Evolutionary conservation across 2,329 filamentous ascomycete species (phyloP), one percentile per base, ranked within the genome.

Genomic region (Clonostachys byssicola): DNA sequence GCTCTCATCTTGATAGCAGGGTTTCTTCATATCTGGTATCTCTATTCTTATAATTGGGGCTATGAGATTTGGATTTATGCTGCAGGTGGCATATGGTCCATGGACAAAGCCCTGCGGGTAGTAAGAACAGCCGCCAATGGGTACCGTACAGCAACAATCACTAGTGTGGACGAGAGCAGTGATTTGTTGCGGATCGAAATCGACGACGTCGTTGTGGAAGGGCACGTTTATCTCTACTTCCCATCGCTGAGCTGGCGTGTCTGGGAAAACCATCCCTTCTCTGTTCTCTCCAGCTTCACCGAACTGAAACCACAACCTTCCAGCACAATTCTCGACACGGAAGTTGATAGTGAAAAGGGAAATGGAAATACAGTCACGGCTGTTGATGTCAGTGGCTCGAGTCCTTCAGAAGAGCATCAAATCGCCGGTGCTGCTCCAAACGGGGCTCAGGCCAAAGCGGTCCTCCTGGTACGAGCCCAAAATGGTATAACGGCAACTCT

Each of bases 191-290:
- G 60, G 6, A 51, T 70, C 13, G 60, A 60, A 23, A 46, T 67
- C 12, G 52, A 60, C 4, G 51, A 53, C 1, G 49, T 53, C 2
- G 53, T 52, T 4, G 53, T 51, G 3, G 43, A 51, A 2, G 60
- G 64, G 4, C 59, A 63, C 30, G 63, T 58, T 1, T 70, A 68
- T 47, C 56, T 68, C 1, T 58, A 56, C 52, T 67, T 67, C 44
- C 63, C 63, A n/a, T 60, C 60, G 0, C 46, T 68, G 12, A 52
- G 55, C 35, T 66, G 66, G 64, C 51, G 56, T 2, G 53, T 68
- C 45, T 68, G 65, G 65, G 64, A 67, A 42, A 65, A 52, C 17
- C 65, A 68, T 41, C 65, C 66, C 5, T 65, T 68, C 45, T 67
- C 63, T 0, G 59, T 66, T 42, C 4, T 41, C 18, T 43, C 47